Percentiles rank a stretch among this genome's conserved stretches.
These are phyloP conservation scores for Solanum sparsipilum DNA, from an alignment of 257 asterid species.

Conservation along the genomic window DNA sequence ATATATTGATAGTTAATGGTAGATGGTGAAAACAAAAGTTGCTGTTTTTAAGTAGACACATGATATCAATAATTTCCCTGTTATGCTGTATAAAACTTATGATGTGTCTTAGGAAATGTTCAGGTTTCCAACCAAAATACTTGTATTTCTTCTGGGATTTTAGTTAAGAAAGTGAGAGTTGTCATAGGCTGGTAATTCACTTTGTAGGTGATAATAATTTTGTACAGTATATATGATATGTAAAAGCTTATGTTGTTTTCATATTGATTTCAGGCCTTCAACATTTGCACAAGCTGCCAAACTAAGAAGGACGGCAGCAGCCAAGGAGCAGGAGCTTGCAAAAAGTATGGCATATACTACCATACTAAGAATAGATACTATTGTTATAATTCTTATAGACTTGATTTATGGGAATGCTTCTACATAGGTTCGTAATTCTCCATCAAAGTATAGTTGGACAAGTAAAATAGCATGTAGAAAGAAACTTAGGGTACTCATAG, in stretches of 20 bases:
- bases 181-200: background rate
- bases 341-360: conserved; percentile 30
- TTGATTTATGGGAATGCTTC: background rate
- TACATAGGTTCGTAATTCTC: background rate
- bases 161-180: background rate
- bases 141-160: background rate
- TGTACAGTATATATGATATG: background rate
- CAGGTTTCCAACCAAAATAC: background rate
- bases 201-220: background rate
- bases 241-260: background rate
- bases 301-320: conserved; percentile 73
- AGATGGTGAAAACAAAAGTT: background rate
- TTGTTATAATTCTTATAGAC: background rate
- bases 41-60: background rate
- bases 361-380: background rate
- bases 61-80: background rate
- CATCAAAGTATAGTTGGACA: background rate
- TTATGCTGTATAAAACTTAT: background rate
- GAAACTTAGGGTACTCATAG: background rate
- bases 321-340: conserved; percentile 85
- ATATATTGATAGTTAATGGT: background rate
- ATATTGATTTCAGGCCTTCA: conserved; percentile 65
- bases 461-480: background rate
- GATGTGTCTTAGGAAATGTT: background rate
- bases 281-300: conserved; percentile 99